These are phyloP conservation scores for Talaromyces adpressus DNA, from an alignment of 495 filamentous ascomycete genomes.

Conservation along the genomic window DNA sequence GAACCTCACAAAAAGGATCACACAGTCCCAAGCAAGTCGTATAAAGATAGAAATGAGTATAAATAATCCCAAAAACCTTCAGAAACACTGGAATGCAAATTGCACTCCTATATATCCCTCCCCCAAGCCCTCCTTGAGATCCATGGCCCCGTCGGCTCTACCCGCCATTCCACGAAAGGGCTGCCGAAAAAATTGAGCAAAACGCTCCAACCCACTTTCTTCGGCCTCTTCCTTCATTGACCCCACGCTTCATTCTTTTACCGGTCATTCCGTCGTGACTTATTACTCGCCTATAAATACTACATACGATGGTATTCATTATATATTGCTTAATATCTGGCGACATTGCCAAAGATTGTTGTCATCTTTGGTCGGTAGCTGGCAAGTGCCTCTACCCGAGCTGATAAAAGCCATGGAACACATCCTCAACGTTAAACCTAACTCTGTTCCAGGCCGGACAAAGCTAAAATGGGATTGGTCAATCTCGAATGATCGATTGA, in stretches of 20 bases:
- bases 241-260: background rate
- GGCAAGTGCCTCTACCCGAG: background rate
- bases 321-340: background rate
- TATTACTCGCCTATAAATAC: background rate
- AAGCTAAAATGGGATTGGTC: background rate
- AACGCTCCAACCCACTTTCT: background rate
- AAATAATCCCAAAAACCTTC: background rate
- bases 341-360: background rate
- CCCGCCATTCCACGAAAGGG: background rate
- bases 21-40: background rate
- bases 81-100: background rate
- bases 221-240: background rate
- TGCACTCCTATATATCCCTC: background rate
- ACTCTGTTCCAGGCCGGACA: background rate
- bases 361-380: background rate
- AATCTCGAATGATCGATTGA: background rate
- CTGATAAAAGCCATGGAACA: background rate
- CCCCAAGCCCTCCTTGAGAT: background rate
- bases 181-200: background rate
- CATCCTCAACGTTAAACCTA: background rate
- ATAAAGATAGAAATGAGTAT: background rate
- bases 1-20: background rate
- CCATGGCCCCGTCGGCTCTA: background rate
- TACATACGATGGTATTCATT: background rate
- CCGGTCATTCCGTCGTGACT: background rate